Conservation (phyloP, 2,329 filamentous ascomycete species). For the Endocalyx cinctus region DNA sequence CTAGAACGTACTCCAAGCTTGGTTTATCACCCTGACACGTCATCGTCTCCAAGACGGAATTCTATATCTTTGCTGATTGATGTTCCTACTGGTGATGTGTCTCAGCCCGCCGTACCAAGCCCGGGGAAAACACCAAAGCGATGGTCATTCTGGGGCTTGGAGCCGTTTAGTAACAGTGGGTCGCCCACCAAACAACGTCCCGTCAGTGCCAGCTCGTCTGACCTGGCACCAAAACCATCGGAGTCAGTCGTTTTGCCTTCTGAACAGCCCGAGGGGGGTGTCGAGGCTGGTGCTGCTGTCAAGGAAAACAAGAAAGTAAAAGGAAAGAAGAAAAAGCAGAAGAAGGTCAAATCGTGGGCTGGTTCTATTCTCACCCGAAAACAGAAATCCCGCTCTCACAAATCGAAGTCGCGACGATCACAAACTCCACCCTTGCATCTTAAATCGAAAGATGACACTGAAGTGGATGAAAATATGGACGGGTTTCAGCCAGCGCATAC, state of each 20-base stretch:
- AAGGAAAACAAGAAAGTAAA: slow-evolving; percentile 28
- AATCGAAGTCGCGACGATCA: slow-evolving; percentile 37
- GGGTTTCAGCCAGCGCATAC: slow-evolving; percentile 25
- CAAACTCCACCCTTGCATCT: slow-evolving; percentile 41
- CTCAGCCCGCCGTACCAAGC: slow-evolving; percentile 35
- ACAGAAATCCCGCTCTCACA: slow-evolving; percentile 45
- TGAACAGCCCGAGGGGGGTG: too few relatives aligned
- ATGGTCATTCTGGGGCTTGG: slow-evolving; percentile 60
- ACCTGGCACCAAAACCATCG: slow-evolving; percentile 31
- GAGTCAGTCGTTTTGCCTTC: too few relatives aligned
- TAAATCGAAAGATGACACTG: slow-evolving; percentile 25
- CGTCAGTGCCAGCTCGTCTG: slow-evolving; percentile 42
- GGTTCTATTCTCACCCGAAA: slow-evolving; percentile 63
- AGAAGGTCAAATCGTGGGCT: slow-evolving; percentile 72
- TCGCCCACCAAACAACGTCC: slow-evolving; percentile 45
- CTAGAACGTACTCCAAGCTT: slow-evolving; percentile 47
- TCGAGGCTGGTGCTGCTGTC: too few relatives aligned
- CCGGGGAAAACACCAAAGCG: slow-evolving; percentile 50
- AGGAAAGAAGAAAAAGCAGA: slow-evolving; percentile 52
- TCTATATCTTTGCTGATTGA: slow-evolving; percentile 53
- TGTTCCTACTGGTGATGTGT: slow-evolving; percentile 30
- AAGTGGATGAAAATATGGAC: slow-evolving; percentile 17
- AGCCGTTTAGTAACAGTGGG: slow-evolving; percentile 43
- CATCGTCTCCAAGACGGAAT: slow-evolving; percentile 48
- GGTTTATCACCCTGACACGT: slow-evolving; percentile 25